Percentiles rank a stretch among this genome's conserved stretches.
phyloP scores from a whole-genome alignment of 768 basidiomycete genomes.

The Lactarius sanguifluus region DNA sequence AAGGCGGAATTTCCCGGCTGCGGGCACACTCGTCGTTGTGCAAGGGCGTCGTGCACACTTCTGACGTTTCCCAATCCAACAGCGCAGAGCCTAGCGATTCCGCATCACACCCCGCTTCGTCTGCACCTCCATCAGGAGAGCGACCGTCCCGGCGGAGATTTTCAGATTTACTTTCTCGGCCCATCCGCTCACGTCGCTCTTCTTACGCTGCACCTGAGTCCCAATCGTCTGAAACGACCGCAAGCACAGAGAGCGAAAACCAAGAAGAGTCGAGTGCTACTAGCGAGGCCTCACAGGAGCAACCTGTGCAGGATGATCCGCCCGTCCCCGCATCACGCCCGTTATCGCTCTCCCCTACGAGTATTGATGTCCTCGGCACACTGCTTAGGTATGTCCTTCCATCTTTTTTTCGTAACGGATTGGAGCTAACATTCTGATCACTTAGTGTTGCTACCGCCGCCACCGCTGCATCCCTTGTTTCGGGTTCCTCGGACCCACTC shows the following conservation, averaged over 20 bases:
- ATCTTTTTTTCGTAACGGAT: slow-evolving; percentile 2
- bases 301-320: slow-evolving; percentile 11
- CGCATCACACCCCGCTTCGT: slow-evolving; percentile 8
- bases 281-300: slow-evolving; percentile 9
- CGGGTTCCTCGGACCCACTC: slow-evolving; percentile 66
- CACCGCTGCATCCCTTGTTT: slow-evolving; percentile 83
- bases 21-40: slow-evolving; percentile 78
- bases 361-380: slow-evolving; percentile 83
- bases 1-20: slow-evolving; percentile 61
- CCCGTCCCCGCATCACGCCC: slow-evolving; percentile 25
- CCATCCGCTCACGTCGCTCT: slow-evolving; percentile 28
- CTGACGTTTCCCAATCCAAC: slow-evolving; percentile 49
- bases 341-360: slow-evolving; percentile 57
- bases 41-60: slow-evolving; percentile 83
- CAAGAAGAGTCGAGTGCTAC: slow-evolving; percentile 16
- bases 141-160: slow-evolving; percentile 16
- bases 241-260: slow-evolving; percentile 12
- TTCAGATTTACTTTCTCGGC: slow-evolving; percentile 22
- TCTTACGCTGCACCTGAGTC: slow-evolving; percentile 26
- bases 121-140: slow-evolving; percentile 23
- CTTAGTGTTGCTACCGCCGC: slow-evolving; percentile 85
- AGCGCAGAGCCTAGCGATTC: slow-evolving; percentile 20
- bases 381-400: slow-evolving; percentile 60
- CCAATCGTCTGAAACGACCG: slow-evolving; percentile 16
- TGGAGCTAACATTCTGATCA: slow-evolving; percentile 8